A percentile compares a stretch with the other conserved stretches of the same genome.
Conservation (phyloP, 306 rosid species). For the Sicyos baderoa region DNA sequence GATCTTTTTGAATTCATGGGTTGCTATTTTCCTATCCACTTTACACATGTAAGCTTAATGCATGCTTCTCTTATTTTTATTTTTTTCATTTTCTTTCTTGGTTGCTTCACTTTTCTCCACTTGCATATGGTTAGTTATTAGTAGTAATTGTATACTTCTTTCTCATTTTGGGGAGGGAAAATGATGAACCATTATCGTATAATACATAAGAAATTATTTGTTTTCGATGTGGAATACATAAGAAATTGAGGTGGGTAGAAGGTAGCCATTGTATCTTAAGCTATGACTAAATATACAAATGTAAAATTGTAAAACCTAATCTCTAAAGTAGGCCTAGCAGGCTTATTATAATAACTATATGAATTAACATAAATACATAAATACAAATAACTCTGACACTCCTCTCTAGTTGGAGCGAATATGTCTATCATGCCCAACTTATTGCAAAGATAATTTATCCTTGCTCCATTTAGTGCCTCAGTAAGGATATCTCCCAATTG, state of each 20-base stretch:
- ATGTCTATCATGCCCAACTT: too few species aligned
- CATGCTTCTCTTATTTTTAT: neutral
- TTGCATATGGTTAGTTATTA: constrained; percentile 5
- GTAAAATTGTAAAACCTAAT: too few species aligned
- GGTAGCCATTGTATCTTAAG: neutral
- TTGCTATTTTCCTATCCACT: constrained; percentile 91
- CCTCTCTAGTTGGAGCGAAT: too few species aligned
- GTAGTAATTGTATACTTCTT: neutral
- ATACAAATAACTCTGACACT: too few species aligned
- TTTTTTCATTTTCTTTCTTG: constrained; percentile 14
- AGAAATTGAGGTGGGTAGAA: neutral
- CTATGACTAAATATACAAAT: too few species aligned
- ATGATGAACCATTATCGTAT: neutral
- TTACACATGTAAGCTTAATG: constrained; percentile 74
- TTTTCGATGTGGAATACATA: neutral
- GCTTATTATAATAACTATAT: too few species aligned
- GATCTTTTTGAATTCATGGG: constrained; percentile 70
- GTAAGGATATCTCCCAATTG: too few species aligned
- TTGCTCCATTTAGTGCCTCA: too few species aligned
- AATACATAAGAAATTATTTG: neutral
- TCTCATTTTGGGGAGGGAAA: neutral
- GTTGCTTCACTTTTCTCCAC: constrained; percentile 18
- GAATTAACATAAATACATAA: too few species aligned
- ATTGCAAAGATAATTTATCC: too few species aligned
- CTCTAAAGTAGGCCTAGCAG: too few species aligned